phyloP scores from a whole-genome alignment of 257 asterid genomes.

The Prunella vulgaris region DNA sequence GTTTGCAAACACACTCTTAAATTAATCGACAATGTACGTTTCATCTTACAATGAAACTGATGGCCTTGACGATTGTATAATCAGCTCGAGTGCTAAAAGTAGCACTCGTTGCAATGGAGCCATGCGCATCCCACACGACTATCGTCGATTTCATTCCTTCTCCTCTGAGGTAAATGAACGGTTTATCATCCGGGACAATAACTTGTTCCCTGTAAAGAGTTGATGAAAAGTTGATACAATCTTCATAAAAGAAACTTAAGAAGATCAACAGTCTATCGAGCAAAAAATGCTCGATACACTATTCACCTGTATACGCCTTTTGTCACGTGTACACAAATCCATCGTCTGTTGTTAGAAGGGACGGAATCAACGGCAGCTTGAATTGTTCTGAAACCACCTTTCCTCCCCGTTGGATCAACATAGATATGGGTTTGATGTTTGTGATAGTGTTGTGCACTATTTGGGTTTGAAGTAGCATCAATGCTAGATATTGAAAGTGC shows the following conservation, averaged over 20 bases:
- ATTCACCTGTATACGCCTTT: constrained; percentile 48
- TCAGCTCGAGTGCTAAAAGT: constrained; percentile 61
- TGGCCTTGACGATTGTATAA: constrained; percentile 43
- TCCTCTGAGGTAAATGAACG: constrained; percentile 63
- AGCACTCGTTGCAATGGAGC: constrained; percentile 39
- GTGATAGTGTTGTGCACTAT: too few relatives aligned
- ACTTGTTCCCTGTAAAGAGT: constrained; percentile 60
- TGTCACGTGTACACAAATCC: constrained; percentile 37
- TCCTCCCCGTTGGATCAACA: constrained; percentile 35
- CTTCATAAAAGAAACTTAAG: background rate
- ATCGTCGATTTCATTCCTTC: constrained; percentile 34
- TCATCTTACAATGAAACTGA: constrained; percentile 46
- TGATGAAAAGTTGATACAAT: background rate
- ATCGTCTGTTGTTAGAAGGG: constrained; percentile 37
- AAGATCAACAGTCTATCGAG: too few relatives aligned
- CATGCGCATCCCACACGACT: constrained; percentile 44
- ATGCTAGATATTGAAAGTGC: constrained; percentile 16
- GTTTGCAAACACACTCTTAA: too few relatives aligned
- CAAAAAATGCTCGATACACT: background rate
- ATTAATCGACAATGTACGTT: background rate
- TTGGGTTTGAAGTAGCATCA: background rate
- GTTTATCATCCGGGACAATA: constrained; percentile 42
- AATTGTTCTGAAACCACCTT: constrained; percentile 40
- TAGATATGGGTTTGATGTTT: constrained; percentile 6
- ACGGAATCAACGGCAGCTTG: constrained; percentile 52